Percentiles rank a stretch among this genome's conserved stretches.
These are phyloP conservation scores for Trichosporon coremiiforme DNA, from an alignment of 1,284 basidiomycete genomes.

Conservation along the genomic window DNA sequence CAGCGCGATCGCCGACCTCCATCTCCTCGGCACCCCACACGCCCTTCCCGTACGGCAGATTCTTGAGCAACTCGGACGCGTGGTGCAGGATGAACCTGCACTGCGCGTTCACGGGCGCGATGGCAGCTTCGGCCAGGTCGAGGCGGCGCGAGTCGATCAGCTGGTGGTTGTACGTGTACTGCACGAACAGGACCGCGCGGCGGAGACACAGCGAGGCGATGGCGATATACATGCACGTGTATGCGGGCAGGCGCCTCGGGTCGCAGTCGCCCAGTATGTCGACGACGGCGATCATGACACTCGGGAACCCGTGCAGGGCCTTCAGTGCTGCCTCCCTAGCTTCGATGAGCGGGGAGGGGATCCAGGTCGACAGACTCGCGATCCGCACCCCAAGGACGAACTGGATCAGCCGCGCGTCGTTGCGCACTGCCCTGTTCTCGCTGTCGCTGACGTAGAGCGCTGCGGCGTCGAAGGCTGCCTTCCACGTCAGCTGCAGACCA, in stretches of 20 bases:
- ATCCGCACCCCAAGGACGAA: slow-evolving; percentile 26
- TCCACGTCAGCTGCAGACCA: slow-evolving; percentile 19
- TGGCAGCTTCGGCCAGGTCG: not conserved
- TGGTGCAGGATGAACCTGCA: slow-evolving; percentile 9
- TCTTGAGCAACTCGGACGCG: not conserved
- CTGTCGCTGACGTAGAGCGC: slow-evolving; percentile 4
- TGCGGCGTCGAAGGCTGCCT: slow-evolving; percentile 6
- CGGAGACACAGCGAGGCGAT: not conserved
- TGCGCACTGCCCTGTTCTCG: slow-evolving; percentile 5
- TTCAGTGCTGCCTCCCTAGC: not conserved
- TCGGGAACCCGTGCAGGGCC: not conserved
- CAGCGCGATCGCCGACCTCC: not conserved
- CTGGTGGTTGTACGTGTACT: slow-evolving; percentile 14
- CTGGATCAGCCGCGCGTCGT: slow-evolving; percentile 24
- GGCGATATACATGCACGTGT: not conserved
- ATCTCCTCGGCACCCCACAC: not conserved
- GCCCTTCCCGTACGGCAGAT: slow-evolving; percentile 6
- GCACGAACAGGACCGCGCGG: slow-evolving; percentile 3
- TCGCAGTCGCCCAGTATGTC: slow-evolving; percentile 8
- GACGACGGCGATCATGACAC: slow-evolving; percentile 15
- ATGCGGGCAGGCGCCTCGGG: not conserved
- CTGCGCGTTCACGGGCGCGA: not conserved
- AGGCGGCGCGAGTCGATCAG: not conserved
- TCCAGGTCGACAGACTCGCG: slow-evolving; percentile 24
- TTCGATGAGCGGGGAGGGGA: slow-evolving; percentile 28